A percentile compares a stretch with the other conserved stretches of the same genome.
Conservation (phyloP, 805 yeast species). For the Metschnikowia reukaufii region DNA sequence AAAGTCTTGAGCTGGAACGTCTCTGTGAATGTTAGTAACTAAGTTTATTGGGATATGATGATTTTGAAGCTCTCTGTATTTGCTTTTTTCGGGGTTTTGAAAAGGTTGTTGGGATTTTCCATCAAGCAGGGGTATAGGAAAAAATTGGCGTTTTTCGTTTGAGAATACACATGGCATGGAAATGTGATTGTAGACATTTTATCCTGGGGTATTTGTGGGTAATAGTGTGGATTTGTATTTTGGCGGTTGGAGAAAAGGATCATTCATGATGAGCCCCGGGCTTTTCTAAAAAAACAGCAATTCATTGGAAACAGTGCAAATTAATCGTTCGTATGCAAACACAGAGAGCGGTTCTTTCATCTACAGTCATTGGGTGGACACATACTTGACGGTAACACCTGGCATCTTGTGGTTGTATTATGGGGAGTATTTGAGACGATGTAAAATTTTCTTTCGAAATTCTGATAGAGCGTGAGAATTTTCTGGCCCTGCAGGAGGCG, state of each 20-base stretch:
- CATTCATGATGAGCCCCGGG: no score
- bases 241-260: no score
- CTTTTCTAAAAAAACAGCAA: neutral
- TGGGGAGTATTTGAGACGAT: conserved; percentile 15
- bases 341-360: conserved; percentile 5
- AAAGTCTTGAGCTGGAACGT: conserved; percentile 99
- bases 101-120: no score
- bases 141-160: no score
- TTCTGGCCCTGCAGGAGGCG: conserved; percentile 21
- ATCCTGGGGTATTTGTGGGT: no score
- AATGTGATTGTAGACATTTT: no score
- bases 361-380: conserved; percentile 23
- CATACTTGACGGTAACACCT: conserved; percentile 98
- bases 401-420: conserved; percentile 62
- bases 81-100: no score
- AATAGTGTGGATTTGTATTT: no score
- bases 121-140: no score
- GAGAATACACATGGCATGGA: no score
- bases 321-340: neutral
- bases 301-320: neutral
- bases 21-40: conserved; percentile 61
- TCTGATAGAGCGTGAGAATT: conserved; percentile 18
- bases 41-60: neutral
- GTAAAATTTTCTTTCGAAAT: conserved; percentile 20
- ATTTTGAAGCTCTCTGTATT: neutral